Conservation (phyloP, 2,329 filamentous ascomycete genomes). For the Golovinomyces cichoracearum region DNA sequence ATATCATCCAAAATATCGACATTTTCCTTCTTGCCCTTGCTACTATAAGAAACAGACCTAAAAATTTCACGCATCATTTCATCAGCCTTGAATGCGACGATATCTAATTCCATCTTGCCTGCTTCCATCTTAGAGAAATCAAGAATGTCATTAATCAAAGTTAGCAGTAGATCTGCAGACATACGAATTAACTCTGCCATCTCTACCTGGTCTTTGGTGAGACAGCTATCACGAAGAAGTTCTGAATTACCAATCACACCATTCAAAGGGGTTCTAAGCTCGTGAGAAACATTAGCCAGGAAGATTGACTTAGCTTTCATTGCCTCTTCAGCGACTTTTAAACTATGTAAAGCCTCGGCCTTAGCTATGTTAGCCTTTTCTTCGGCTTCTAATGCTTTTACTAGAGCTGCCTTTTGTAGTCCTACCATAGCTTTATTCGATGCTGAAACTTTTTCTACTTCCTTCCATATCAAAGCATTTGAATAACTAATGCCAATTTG, state of each 20-base stretch:
- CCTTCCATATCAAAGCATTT: constrained; percentile 40
- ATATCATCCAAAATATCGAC: constrained; percentile 45
- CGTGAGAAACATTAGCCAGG: constrained; percentile 54
- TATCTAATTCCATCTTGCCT: constrained; percentile 59
- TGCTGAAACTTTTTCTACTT: constrained; percentile 50
- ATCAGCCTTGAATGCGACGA: constrained; percentile 39
- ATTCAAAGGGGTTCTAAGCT: constrained; percentile 58
- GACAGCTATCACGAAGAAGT: constrained; percentile 46
- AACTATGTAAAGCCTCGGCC: constrained; percentile 49
- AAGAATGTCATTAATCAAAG: constrained; percentile 86
- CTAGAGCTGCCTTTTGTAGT: constrained; percentile 47
- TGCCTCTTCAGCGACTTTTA: constrained; percentile 59
- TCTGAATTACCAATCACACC: constrained; percentile 78
- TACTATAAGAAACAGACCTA: constrained; percentile 38
- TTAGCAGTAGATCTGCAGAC: constrained; percentile 63
- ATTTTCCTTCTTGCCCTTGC: constrained; percentile 34
- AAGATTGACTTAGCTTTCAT: constrained; percentile 66
- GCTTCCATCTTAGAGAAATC: constrained; percentile 90
- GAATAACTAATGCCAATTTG: constrained; percentile 52
- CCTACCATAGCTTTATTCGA: constrained; percentile 56
- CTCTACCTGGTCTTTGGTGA: constrained; percentile 54
- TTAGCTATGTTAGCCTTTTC: constrained; percentile 53
- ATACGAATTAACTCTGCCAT: constrained; percentile 71
- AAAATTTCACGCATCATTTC: constrained; percentile 42
- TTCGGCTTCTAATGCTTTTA: constrained; percentile 46